Conservation (phyloP, 208 protist genomes). For the Angomonas desouzai region DNA sequence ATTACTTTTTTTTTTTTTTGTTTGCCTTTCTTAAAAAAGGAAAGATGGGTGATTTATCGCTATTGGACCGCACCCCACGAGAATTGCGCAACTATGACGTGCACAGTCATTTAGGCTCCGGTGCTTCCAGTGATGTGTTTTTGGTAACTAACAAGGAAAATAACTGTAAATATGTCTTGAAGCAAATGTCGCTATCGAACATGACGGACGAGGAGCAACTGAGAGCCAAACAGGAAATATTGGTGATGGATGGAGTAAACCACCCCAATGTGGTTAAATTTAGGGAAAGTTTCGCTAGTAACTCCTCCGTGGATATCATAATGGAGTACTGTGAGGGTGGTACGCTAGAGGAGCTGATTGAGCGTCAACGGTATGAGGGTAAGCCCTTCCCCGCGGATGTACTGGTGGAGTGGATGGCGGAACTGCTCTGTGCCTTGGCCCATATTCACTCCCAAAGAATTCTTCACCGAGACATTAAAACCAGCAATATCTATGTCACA, state of each 20-base stretch:
- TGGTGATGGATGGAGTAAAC: constrained; percentile 84
- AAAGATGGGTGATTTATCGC: constrained; percentile 2
- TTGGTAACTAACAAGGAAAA: constrained; percentile 50
- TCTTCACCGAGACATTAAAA: constrained; percentile 92
- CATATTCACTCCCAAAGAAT: constrained; percentile 87
- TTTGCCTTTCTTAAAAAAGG: constrained; percentile 8
- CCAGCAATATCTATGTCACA: constrained; percentile 91
- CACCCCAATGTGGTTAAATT: constrained; percentile 91
- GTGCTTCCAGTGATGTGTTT: constrained; percentile 67
- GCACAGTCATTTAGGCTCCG: constrained; percentile 61
- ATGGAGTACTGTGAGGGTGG: constrained; percentile 89
- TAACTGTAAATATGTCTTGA: constrained; percentile 66
- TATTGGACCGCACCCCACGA: neutral
- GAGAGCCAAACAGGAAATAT: constrained; percentile 78
- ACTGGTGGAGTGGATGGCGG: constrained; percentile 87
- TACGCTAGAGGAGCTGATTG: constrained; percentile 85
- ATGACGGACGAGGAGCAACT: constrained; percentile 70
- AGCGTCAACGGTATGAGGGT: constrained; percentile 60
- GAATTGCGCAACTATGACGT: constrained; percentile 55
- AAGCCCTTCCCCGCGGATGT: constrained; percentile 63
- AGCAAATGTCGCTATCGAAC: constrained; percentile 74
- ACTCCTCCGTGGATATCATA: constrained; percentile 75
- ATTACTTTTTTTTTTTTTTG: constrained; percentile 10
- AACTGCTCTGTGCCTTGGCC: constrained; percentile 77
- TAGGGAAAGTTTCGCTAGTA: constrained; percentile 72